Conservation (phyloP, 192 early-diverging fungal species). For the Lunasporangiospora selenospora region DNA sequence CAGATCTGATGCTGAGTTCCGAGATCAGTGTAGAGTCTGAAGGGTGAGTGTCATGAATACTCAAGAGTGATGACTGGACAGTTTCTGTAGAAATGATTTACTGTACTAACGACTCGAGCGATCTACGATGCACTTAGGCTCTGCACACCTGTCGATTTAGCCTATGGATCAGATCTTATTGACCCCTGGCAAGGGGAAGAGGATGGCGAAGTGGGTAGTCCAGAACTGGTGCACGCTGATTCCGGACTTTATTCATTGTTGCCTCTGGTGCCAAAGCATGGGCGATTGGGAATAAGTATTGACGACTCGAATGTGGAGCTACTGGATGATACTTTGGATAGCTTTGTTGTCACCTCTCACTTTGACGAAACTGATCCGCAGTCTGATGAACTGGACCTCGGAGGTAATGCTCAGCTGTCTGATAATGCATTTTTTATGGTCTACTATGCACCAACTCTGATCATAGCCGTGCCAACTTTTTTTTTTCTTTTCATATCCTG, state of each 20-base stretch:
- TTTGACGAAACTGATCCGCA: background rate
- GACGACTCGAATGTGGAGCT: slow-evolving; percentile 4
- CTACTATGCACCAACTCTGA: background rate
- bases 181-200: slow-evolving; percentile 6
- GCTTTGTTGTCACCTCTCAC: slow-evolving; percentile 4
- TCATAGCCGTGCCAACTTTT: background rate
- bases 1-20: slow-evolving; percentile 15
- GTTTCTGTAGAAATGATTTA: too few species aligned
- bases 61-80: background rate
- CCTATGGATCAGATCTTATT: background rate
- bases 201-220: background rate
- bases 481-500: background rate
- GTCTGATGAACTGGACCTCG: slow-evolving; percentile 15
- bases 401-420: slow-evolving; percentile 8
- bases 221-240: background rate
- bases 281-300: background rate
- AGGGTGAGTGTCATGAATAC: background rate
- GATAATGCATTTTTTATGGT: background rate
- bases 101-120: too few species aligned
- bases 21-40: slow-evolving; percentile 35
- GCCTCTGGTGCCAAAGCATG: background rate
- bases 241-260: background rate
- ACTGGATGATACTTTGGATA: background rate
- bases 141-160: slow-evolving; percentile 22
- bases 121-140: slow-evolving; percentile 1